Percentiles rank a stretch among this genome's conserved stretches.
phyloP scores from a whole-genome alignment of 2,329 filamentous ascomycete species.

The Neonectria punicea region DNA sequence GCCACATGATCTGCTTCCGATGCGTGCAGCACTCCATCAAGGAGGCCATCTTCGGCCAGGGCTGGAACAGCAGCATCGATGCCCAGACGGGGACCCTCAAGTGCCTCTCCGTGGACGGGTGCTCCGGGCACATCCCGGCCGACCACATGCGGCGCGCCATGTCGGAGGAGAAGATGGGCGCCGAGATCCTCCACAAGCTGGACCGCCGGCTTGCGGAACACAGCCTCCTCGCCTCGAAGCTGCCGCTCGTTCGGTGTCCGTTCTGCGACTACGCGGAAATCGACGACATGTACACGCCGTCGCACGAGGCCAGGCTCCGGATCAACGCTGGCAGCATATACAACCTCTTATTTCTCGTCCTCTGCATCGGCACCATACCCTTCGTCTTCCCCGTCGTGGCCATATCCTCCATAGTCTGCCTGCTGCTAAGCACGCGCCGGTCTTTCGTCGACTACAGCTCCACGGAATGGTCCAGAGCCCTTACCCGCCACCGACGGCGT shows the following conservation, averaged over 20 bases:
- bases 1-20: constrained; percentile 81
- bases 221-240: constrained; percentile 74
- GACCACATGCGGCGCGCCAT: constrained; percentile 79
- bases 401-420: constrained; percentile 57
- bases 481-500: constrained; percentile 75
- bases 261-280: constrained; percentile 94
- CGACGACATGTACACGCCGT: constrained; percentile 77
- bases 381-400: constrained; percentile 65
- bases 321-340: constrained; percentile 63
- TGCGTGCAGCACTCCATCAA: constrained; percentile 85
- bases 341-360: constrained; percentile 60
- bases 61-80: constrained; percentile 85
- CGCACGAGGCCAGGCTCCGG: constrained; percentile 63
- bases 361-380: constrained; percentile 65
- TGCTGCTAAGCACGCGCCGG: constrained; percentile 56
- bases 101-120: constrained; percentile 86
- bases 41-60: constrained; percentile 93
- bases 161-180: constrained; percentile 72
- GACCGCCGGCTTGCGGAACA: constrained; percentile 84
- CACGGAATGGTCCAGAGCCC: constrained; percentile 65
- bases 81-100: constrained; percentile 76
- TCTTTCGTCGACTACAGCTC: constrained; percentile 55
- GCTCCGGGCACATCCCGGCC: constrained; percentile 76
- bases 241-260: constrained; percentile 85
- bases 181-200: constrained; percentile 78